Base-by-base conservation (phyloP, 768 basidiomycete species). In the Phaeolepiota aurea region DNA sequence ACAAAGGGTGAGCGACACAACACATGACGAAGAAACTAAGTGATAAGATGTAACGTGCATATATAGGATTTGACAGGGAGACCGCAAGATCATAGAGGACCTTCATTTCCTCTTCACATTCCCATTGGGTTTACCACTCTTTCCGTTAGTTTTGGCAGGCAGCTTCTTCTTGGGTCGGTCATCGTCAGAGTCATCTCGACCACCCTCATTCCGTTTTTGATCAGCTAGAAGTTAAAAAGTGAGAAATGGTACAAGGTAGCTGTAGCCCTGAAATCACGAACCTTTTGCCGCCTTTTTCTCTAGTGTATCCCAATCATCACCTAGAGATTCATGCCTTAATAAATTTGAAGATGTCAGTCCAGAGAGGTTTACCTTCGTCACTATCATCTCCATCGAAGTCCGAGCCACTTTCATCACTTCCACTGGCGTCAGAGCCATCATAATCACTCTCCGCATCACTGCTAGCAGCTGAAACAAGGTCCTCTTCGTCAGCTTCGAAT, bases 271-370 rank as follows among this genome's bases (percentile, higher is more conserved):
- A 61, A 59, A 41, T 51, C 46, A 39, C 69, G 51, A 54, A 87
- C 81, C 85, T 71, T 85, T 86, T 5, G 88, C 88, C 4, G 92
- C 92, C 58, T 92, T 93, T 33, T 77, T 69, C 62, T 96, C 93
- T 23, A 96, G 68, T 59, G 91, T 90, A 53, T 96, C 93, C 94
- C 94, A 99, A 52, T 94, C 92, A 40, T 93, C 89, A 7, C 91
- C 87, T 73, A 49, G 40, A 36, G 49, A 49, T 39, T 20, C 31
- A 32, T 20, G n/a, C n/a, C n/a, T 30, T 28, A 11, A 48, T 31
- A 32, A 20, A 40, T 21, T 54, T 43, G 28, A 14, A 37, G 30
- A 21, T 52, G 32, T 37, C 20, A 7, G 14, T 30, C 19, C 32
- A 1, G 31, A 1, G 9, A 15, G 38, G 54, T 58, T 18, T 44